Conservation (phyloP, 805 yeast species). For the Hanseniaspora thailandica region DNA sequence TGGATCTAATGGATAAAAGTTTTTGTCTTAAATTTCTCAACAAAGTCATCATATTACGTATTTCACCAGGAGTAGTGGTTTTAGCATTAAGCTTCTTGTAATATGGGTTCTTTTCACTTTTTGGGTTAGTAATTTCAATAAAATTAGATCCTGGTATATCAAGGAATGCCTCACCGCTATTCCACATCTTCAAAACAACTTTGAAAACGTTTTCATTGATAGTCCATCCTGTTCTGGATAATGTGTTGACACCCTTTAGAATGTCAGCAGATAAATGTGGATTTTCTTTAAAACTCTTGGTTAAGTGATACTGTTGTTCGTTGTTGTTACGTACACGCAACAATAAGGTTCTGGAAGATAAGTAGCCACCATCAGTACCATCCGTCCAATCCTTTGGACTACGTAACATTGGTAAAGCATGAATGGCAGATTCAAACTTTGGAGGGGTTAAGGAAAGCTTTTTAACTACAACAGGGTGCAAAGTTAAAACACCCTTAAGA, state of each 20-base stretch:
- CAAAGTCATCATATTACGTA: slow-evolving; percentile 35
- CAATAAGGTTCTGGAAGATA: slow-evolving; percentile 48
- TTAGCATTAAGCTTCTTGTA: background rate
- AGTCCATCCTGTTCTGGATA: slow-evolving; percentile 89
- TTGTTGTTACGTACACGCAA: slow-evolving; percentile 75
- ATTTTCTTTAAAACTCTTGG: slow-evolving; percentile 59
- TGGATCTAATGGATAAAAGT: slow-evolving; percentile 81
- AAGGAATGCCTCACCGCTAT: slow-evolving; percentile 61
- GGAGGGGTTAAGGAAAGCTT: slow-evolving; percentile 56
- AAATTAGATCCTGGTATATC: slow-evolving; percentile 52
- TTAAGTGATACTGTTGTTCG: slow-evolving; percentile 79
- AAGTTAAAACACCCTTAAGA: slow-evolving; percentile 40
- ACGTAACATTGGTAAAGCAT: slow-evolving; percentile 81
- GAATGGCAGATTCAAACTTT: slow-evolving; percentile 65
- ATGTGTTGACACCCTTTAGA: slow-evolving; percentile 68
- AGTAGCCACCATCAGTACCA: slow-evolving; percentile 77
- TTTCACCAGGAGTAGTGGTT: background rate
- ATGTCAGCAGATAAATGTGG: slow-evolving; percentile 49
- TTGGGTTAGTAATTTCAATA: slow-evolving; percentile 39
- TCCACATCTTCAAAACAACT: slow-evolving; percentile 72
- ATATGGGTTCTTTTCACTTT: slow-evolving; percentile 45
- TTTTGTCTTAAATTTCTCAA: slow-evolving; percentile 50
- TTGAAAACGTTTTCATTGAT: slow-evolving; percentile 62
- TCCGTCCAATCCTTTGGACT: slow-evolving; percentile 82
- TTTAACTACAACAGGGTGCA: slow-evolving; percentile 57